Conservation (phyloP, 139 green algal genomes). For the Coccomyxa sp. region DNA sequence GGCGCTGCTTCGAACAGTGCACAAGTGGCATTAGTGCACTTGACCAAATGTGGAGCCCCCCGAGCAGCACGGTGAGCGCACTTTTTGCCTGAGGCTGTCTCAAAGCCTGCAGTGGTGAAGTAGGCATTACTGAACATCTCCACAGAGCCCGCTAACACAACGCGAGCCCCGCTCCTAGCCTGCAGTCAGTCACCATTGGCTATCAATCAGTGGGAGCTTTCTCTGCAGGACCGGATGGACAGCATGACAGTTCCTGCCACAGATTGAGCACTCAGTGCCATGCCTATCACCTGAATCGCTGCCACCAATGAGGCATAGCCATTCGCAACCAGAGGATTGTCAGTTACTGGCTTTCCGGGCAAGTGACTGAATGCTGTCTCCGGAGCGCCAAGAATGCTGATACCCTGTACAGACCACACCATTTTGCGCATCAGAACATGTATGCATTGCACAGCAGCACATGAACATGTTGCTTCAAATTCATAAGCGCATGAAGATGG, state of each 20-base stretch:
- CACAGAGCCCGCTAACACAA: conserved; percentile 74
- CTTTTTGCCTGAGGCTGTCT: background rate
- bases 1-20: background rate
- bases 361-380: conserved; percentile 8
- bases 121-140: conserved; percentile 72
- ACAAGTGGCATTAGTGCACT: background rate
- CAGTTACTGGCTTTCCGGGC: conserved; percentile 13
- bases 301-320: conserved; percentile 27
- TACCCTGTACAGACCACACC: background rate
- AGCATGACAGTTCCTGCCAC: background rate
- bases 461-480: background rate
- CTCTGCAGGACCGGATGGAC: background rate
- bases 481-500: background rate
- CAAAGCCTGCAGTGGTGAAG: conserved; percentile 3
- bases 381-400: background rate
- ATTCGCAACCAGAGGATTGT: conserved; percentile 21
- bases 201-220: background rate
- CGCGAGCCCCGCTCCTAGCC: conserved; percentile 82
- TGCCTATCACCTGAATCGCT: conserved; percentile 12
- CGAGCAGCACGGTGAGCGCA: conserved; percentile 2
- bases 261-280: conserved; percentile 1
- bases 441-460: conserved; percentile 4
- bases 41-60: background rate
- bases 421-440: background rate
- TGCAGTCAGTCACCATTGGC: conserved; percentile 31